phyloP scores from a whole-genome alignment of 1,284 basidiomycete genomes.

The Moniliophthora roreri region DNA sequence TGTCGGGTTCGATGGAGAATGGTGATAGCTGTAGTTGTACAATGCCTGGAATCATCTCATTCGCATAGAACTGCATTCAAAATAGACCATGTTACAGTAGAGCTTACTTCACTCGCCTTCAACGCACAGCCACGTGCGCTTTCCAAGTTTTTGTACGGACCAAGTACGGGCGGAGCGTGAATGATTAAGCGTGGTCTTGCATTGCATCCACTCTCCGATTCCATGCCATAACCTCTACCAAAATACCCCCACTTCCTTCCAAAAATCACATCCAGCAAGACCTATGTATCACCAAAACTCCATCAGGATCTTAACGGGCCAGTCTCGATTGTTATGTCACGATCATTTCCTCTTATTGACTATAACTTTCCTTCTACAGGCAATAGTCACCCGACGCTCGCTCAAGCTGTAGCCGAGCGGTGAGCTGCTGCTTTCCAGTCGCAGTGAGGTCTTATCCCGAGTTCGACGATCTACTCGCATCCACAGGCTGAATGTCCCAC shows the following conservation, averaged over 20 bases:
- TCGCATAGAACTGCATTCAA: neutral
- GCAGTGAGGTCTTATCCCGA: constrained; percentile 37
- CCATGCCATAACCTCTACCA: constrained; percentile 34
- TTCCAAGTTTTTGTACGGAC: too few species aligned
- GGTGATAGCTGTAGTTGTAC: constrained; percentile 42
- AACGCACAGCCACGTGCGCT: too few species aligned
- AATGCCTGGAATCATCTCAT: neutral
- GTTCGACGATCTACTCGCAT: constrained; percentile 39
- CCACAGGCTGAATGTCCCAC: constrained; percentile 83
- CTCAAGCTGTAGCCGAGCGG: constrained; percentile 92
- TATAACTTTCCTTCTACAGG: constrained; percentile 50
- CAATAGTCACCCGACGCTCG: constrained; percentile 98
- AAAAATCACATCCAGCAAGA: neutral
- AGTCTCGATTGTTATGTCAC: constrained; percentile 27
- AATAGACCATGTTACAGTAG: neutral
- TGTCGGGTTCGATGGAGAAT: constrained; percentile 81
- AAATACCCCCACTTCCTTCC: too few species aligned
- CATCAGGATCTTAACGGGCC: constrained; percentile 90
- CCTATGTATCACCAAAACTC: constrained; percentile 89
- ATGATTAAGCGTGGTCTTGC: too few species aligned
- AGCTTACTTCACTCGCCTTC: neutral
- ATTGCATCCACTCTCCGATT: constrained; percentile 11
- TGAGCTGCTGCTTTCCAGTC: constrained; percentile 61
- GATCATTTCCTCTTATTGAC: neutral
- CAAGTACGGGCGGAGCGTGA: too few species aligned